phyloP scores from a whole-genome alignment of 805 yeast genomes.

The Lachancea meyersii region DNA sequence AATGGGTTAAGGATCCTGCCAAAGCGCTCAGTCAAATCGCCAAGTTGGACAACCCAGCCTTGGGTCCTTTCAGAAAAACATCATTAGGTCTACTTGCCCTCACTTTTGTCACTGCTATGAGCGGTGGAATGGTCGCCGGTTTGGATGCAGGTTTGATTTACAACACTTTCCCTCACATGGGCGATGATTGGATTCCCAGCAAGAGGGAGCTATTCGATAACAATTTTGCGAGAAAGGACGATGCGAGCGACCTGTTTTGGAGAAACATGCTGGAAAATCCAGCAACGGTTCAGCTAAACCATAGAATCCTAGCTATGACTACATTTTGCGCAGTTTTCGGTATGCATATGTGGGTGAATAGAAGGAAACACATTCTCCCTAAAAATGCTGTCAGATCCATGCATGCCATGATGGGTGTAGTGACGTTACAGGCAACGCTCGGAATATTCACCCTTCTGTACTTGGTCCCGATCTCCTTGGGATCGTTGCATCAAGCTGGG shows the following conservation, averaged over 20 bases:
- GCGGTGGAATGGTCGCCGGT: constrained; percentile 98
- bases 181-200: constrained; percentile 72
- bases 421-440: constrained; percentile 69
- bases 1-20: constrained; percentile 60
- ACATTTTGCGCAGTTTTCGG: constrained; percentile 69
- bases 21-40: constrained; percentile 48
- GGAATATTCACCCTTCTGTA: constrained; percentile 84
- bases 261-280: constrained; percentile 93
- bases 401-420: constrained; percentile 76
- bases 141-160: constrained; percentile 95
- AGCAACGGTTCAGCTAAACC: constrained; percentile 87
- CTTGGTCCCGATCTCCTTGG: constrained; percentile 86
- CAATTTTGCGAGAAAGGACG: constrained; percentile 59
- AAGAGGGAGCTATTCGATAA: constrained; percentile 72
- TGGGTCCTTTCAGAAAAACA: constrained; percentile 50
- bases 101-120: constrained; percentile 86
- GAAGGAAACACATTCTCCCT: constrained; percentile 52
- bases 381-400: constrained; percentile 48
- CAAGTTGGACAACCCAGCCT: constrained; percentile 53
- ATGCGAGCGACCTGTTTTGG: constrained; percentile 76
- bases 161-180: constrained; percentile 96
- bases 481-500: constrained; percentile 96
- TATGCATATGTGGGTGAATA: constrained; percentile 61
- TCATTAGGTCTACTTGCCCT: constrained; percentile 55
- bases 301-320: constrained; percentile 76